Base-by-base conservation (phyloP, 1,284 basidiomycete species). In the Sanghuangporus sanghuang region DNA sequence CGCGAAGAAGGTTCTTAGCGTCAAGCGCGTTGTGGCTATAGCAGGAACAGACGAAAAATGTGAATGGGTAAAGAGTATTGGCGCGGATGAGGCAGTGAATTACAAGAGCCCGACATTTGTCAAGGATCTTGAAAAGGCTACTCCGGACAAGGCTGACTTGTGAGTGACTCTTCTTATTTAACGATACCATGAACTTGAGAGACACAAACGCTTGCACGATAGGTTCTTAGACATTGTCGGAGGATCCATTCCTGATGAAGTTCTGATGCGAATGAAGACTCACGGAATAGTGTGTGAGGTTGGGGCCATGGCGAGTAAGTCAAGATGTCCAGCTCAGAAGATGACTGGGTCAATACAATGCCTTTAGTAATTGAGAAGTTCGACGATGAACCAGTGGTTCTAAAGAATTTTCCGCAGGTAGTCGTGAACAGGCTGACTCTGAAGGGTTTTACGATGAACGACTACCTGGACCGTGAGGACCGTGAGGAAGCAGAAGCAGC, bases 41-140 rank as follows among this genome's bases (percentile, higher is more conserved):
- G 80, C 79, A 1, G 80, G 80, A 48, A 76, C 77, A 3, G 70
- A 73, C 18, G 76, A 76, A 53, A 82, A 82, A 73, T 79, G 78
- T 70, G 67, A 72, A 2, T 81, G 76, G 77, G 71, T 75, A 62
- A 73, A 77, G 62, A 72, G 72, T 42, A 72, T 79, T 61, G 77
- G 77, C 1, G 78, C 78, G 46, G 79, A 81, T 71, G 73, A 72
- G 39, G 78, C 76, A 36, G 70, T 81, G 71, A 78, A 81, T 68
- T 81, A 82, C 76, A 80, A 80, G 71, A 73, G 69, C 39, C 14
- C 67, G 16, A 57, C 53, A 5, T 68, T 68, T 50, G 55, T 52
- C n/a, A 21, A 66, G 6, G 69, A 68, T 18, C 57, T 70, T 16
- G 62, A 14, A 36, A 54, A 66, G 23, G 68, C 65, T 4, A 62